phyloP scores from a whole-genome alignment of 331 rosid species.

The Spiraea crenata region DNA sequence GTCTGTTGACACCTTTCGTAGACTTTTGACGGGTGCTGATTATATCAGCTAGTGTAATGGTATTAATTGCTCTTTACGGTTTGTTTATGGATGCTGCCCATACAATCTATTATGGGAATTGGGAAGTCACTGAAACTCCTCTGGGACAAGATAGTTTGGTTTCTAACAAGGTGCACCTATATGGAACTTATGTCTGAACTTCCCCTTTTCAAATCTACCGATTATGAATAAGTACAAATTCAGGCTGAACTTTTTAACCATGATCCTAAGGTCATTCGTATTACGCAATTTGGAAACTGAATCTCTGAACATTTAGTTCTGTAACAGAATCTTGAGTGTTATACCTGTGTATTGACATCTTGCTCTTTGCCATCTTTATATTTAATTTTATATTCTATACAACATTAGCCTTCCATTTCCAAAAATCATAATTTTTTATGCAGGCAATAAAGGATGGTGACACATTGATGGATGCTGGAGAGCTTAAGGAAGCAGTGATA shows the following conservation, averaged over 20 bases:
- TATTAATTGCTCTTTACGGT: neutral
- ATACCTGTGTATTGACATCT: neutral
- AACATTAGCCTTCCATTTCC: neutral
- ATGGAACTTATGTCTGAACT: neutral
- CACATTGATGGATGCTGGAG: constrained; percentile 64
- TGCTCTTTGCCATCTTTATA: neutral
- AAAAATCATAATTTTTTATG: constrained; percentile 3
- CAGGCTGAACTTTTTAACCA: too few relatives aligned
- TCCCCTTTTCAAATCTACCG: neutral
- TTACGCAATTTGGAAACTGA: neutral
- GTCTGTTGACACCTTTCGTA: neutral
- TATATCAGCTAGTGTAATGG: neutral
- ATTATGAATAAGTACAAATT: neutral
- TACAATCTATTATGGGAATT: neutral
- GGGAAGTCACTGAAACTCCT: too few relatives aligned
- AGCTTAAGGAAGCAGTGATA: constrained; percentile 64
- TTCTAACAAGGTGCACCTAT: neutral
- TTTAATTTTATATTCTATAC: neutral
- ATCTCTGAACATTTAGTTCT: neutral
- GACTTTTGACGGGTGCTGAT: neutral
- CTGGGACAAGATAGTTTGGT: neutral
- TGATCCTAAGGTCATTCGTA: neutral
- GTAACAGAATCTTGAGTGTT: neutral
- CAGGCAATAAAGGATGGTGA: constrained; percentile 76
- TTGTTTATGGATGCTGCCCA: neutral